Evolutionary conservation across 257 asterid species (phyloP), one percentile per base, ranked within the genome.

Genomic region (Thymus mandschuricus): DNA sequence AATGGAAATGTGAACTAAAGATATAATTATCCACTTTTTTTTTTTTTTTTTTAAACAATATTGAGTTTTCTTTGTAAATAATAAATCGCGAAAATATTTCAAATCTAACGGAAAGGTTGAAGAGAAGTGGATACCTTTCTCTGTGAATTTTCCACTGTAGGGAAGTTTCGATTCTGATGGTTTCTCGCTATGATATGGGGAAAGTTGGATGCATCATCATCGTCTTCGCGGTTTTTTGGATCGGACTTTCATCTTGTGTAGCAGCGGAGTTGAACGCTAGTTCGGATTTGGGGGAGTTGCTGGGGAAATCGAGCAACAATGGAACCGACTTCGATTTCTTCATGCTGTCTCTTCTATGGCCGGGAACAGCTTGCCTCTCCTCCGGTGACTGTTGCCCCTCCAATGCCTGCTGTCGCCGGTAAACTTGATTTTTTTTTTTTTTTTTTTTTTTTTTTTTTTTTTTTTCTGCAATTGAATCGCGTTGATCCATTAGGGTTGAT

Each of bases 381-480:
- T 83, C 82, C 44, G 81, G 64, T 71, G 80, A 13, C 10, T 92
- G 97, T 52, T 89, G 97, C 58, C 59, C 90, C 41, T 74, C 90
- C 60, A 92, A 89, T 74, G 92, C 81, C 75, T 92, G 97, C 66
- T 92, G 97, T 66, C 83, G 69, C 71, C 76, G 91, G 97, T 92
- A 88, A 48, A 59, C 46, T 27, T 44, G 13, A 61, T 68, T 57
- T 21, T 21, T 21, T 21, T 21, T 21, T 21, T 21, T 21, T 21
- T 21, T 21, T 0, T 21, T 21, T 21, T 21, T 21, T 21, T 0
- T 68, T 57, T 21, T 21, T 21, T 21, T 21, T 21, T 21, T 21
- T 21, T 21, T 21, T 21, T 0, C 21, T 21, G 38, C 15, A 61
- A 15, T 15, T 40, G n/a, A 61, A 40, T 61, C 34, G 30, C 21